These are phyloP conservation scores for Trichoderma breve DNA, from an alignment of 2,329 filamentous ascomycete genomes.

Conservation along the genomic window DNA sequence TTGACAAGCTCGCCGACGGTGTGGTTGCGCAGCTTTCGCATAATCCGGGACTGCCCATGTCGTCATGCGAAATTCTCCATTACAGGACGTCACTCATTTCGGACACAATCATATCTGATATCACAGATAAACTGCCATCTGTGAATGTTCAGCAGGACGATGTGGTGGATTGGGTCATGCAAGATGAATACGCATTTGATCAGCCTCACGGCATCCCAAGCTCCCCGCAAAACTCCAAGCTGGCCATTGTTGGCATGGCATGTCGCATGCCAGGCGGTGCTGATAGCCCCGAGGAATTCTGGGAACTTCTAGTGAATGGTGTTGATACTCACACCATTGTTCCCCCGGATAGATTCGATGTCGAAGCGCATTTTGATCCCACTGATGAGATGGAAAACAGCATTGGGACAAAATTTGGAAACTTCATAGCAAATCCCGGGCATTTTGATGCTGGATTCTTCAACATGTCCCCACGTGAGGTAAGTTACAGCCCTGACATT, in stretches of 20 bases:
- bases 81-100: neutral
- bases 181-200: neutral
- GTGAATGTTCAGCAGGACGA: neutral
- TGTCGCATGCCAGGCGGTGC: constrained; percentile 45
- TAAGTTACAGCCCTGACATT: neutral
- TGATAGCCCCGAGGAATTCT: constrained; percentile 47
- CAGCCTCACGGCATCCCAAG: neutral
- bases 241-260: constrained; percentile 73
- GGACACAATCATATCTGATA: neutral
- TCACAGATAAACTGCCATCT: neutral
- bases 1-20: neutral
- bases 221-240: constrained; percentile 46
- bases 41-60: neutral
- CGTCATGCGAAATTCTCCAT: neutral
- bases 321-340: constrained; percentile 63
- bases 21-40: neutral
- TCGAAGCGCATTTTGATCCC: constrained; percentile 64
- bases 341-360: constrained; percentile 66
- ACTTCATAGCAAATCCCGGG: constrained; percentile 67
- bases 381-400: constrained; percentile 68
- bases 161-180: neutral
- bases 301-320: constrained; percentile 66
- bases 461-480: constrained; percentile 76
- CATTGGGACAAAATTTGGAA: constrained; percentile 67
- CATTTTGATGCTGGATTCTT: constrained; percentile 77